Base-by-base conservation (phyloP, 768 basidiomycete genomes). In the Phanerochaete sordida region DNA sequence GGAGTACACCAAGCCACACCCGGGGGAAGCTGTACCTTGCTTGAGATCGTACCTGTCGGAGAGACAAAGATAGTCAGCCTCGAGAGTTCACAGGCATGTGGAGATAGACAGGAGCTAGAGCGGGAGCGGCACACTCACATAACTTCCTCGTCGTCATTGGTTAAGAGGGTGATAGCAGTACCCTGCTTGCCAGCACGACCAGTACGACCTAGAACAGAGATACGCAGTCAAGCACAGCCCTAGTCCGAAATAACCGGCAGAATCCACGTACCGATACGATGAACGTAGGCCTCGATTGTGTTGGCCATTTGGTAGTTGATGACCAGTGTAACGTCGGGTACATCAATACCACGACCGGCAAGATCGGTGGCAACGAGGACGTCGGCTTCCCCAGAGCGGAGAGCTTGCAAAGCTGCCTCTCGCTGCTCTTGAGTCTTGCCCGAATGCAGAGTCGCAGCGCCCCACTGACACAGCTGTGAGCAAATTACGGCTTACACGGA, bases 401-500 rank as follows among this genome's bases (percentile, higher is more conserved):
- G 75, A 1, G 91, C 79, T 66, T 94, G 89, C 65, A 99, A 75
- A 3, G 96, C 87, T 1, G 91, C 91, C 74, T 99, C 97, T 72
- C 97, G 88, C 73, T 98, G 95, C 70, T 95, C 93, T 73, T 99
- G 97, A 61, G 90, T 94, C 78, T 99, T 99, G 62, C 96, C 97
- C 11, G 95, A 97, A 69, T 99, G 97, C 66, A 99, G 69, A 0
- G 95, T 97, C 16, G 94, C 86, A 1, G 93, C 88, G 62, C 79
- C 90, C 91, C 94, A 95, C 90, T 95, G 62, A 6, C 61, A 48
- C 56, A 49, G 46, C 53, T n/a, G 31, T 56, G 26, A 56, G 55
- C 28, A 53, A 44, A 21, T 53, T 24, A n/a, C 16, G 16, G 24
- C 16, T 19, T 27, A 35, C 24, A 16, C 33, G 33, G 53, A 46